phyloP scores from a whole-genome alignment of 352 stramenopile genomes.

The Phytophthora sansomeana region DNA sequence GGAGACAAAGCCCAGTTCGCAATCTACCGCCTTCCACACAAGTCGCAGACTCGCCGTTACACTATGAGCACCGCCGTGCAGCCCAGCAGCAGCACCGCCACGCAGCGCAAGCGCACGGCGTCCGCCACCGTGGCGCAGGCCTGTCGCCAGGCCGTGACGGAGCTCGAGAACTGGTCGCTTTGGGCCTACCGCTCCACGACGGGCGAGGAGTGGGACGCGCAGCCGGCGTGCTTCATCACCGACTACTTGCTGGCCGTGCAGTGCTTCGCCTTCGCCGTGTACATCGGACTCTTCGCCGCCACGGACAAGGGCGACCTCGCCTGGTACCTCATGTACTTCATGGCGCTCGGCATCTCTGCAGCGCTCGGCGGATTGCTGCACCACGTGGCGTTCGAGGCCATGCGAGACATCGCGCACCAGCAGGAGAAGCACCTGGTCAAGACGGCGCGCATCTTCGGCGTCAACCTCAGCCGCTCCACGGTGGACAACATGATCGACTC shows the following conservation, averaged over 20 bases:
- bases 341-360: conserved; percentile 82
- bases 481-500: conserved; percentile 80
- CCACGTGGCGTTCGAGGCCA: conserved; percentile 83
- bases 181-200: conserved; percentile 80
- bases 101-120: conserved; percentile 33
- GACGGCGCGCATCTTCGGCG: conserved; percentile 78
- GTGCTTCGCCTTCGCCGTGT: conserved; percentile 84
- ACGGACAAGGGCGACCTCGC: conserved; percentile 57
- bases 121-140: conserved; percentile 55
- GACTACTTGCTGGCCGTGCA: conserved; percentile 87
- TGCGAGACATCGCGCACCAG: conserved; percentile 74
- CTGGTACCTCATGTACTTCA: conserved; percentile 91
- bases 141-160: conserved; percentile 68
- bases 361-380: conserved; percentile 81
- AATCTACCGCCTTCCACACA: conserved; percentile 12
- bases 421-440: conserved; percentile 73
- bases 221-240: conserved; percentile 89
- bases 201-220: conserved; percentile 87
- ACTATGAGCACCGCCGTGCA: conserved; percentile 17
- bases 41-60: not conserved
- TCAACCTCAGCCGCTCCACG: conserved; percentile 70
- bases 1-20: conserved; percentile 4
- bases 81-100: conserved; percentile 15
- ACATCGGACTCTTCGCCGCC: conserved; percentile 77
- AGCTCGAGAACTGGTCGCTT: conserved; percentile 82